A percentile compares a stretch with the other conserved stretches of the same genome.
phyloP scores from a whole-genome alignment of 2,329 filamentous ascomycete species.

The Blumeria hordei region DNA sequence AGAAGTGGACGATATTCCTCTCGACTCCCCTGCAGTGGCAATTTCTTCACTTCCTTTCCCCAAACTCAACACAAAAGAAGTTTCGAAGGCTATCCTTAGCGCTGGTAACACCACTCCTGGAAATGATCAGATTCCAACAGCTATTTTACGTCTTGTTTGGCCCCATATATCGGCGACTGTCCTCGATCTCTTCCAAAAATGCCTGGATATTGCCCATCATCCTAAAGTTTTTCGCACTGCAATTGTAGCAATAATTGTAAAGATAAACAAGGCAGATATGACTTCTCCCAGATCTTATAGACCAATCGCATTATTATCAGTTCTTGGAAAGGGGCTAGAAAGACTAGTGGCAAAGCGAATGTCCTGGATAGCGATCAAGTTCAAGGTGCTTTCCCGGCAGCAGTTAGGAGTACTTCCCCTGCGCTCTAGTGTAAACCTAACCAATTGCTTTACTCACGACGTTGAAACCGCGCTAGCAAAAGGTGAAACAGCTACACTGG shows the following conservation, averaged over 20 bases:
- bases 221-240: not conserved
- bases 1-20: not conserved
- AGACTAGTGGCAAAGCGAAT: not conserved
- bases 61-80: not conserved
- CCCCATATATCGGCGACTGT: not conserved
- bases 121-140: not conserved
- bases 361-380: not conserved
- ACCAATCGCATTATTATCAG: not conserved
- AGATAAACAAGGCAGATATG: not conserved
- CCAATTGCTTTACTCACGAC: too few relatives aligned
- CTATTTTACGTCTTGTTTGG: not conserved
- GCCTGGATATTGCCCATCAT: not conserved
- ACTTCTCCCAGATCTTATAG: not conserved
- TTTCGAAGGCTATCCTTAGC: not conserved
- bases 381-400: not conserved
- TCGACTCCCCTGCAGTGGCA: not conserved
- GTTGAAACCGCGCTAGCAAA: too few relatives aligned
- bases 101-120: not conserved
- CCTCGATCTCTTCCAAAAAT: not conserved
- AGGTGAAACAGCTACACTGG: too few relatives aligned
- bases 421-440: too few relatives aligned
- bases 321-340: not conserved
- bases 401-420: too few relatives aligned
- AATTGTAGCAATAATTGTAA: not conserved
- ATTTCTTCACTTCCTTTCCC: not conserved